Evolutionary conservation across 192 early-diverging fungal genomes (phyloP).

Genomic region (Pilaira anomala): DNA sequence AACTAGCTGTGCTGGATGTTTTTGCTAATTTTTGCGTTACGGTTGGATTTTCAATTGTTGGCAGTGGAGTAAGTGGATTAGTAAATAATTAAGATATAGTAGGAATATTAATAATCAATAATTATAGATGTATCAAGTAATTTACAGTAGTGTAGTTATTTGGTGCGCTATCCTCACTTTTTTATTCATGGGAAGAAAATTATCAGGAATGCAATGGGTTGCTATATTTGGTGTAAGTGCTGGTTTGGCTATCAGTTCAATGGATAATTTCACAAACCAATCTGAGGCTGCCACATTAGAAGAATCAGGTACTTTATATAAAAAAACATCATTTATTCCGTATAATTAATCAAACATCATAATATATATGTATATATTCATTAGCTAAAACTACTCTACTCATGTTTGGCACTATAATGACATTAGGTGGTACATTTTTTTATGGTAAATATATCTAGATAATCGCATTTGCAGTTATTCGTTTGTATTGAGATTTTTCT

Average conservation of each 20-base stretch:
- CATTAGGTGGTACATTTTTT: conserved; percentile 50
- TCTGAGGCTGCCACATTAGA: not conserved
- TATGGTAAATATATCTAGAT: conserved; percentile 25
- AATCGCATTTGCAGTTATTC: not conserved
- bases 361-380: conserved; percentile 14
- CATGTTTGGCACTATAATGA: conserved; percentile 52
- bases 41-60: conserved; percentile 55
- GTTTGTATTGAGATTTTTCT: not conserved
- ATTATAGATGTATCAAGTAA: conserved; percentile 59
- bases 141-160: conserved; percentile 59
- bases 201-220: conserved; percentile 49
- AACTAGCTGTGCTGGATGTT: conserved; percentile 46
- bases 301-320: not conserved
- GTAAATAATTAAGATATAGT: not conserved
- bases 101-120: not conserved
- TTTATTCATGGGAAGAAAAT: conserved; percentile 46
- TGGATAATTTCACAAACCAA: conserved; percentile 29
- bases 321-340: not conserved
- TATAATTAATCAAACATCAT: not conserved
- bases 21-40: conserved; percentile 54
- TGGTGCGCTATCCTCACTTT: conserved; percentile 61
- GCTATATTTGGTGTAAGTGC: conserved; percentile 52
- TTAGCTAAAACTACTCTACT: conserved; percentile 12
- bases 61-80: conserved; percentile 53
- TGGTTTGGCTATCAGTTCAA: conserved; percentile 51